Evolutionary conservation across 345 rosid species (phyloP).

Genomic region (Microcos paniculata): DNA sequence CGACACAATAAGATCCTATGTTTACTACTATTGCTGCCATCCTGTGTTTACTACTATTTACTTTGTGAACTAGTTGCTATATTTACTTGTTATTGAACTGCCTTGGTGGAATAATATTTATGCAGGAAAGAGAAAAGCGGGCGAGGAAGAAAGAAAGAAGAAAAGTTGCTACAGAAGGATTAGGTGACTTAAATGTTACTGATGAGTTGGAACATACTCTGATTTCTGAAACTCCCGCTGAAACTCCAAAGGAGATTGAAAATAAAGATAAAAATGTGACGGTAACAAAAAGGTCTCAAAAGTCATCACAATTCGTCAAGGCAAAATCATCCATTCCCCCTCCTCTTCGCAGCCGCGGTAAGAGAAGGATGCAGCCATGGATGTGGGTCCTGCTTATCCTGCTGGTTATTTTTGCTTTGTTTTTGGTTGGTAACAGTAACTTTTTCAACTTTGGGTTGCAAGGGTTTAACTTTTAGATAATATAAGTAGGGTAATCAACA

Average conservation of each 20-base stretch:
- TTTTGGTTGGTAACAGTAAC: conserved; percentile 54
- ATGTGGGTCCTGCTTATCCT: conserved; percentile 60
- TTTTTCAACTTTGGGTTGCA: conserved; percentile 27
- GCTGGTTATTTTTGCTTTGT: conserved; percentile 39
- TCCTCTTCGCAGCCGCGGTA: conserved; percentile 67
- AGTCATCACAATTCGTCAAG: conserved; percentile 46
- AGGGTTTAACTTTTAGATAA: conserved; percentile 14
- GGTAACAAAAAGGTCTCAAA: conserved; percentile 40
- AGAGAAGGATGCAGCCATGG: conserved; percentile 72
- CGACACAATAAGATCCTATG: background rate
- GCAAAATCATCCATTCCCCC: conserved; percentile 64
- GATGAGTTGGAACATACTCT: conserved; percentile 33
- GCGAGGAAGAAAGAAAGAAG: conserved; percentile 17
- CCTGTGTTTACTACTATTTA: too few relatives aligned
- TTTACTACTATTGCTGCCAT: too few relatives aligned
- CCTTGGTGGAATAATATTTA: background rate
- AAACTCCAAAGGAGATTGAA: conserved; percentile 45
- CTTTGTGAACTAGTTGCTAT: background rate
- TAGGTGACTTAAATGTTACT: conserved; percentile 23
- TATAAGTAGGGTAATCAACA: background rate
- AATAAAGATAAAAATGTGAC: conserved; percentile 25
- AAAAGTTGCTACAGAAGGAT: conserved; percentile 13
- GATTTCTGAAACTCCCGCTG: conserved; percentile 30
- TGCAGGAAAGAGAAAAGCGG: conserved; percentile 82
- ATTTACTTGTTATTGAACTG: background rate